A percentile compares a stretch with the other conserved stretches of the same genome.
Conservation (phyloP, 1,284 basidiomycete genomes). For the Grifola frondosa region DNA sequence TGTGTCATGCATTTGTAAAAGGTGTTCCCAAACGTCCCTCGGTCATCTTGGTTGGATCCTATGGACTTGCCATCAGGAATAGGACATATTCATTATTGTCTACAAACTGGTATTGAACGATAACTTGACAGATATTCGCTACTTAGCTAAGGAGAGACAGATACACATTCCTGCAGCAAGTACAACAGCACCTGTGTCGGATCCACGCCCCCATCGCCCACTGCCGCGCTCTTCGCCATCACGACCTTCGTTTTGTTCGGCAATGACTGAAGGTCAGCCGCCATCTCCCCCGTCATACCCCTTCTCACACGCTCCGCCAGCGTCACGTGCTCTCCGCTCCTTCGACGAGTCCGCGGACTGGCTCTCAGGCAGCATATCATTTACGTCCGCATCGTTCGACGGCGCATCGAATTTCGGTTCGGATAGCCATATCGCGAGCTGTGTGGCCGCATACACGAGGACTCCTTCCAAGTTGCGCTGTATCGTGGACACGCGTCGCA, state of each 20-base stretch:
- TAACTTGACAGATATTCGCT: too few species aligned
- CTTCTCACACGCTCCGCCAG: constrained; percentile 65
- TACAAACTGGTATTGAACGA: too few species aligned
- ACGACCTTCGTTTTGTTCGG: constrained; percentile 63
- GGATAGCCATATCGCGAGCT: constrained; percentile 73
- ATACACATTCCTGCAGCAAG: constrained; percentile 65
- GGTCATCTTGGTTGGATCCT: too few species aligned
- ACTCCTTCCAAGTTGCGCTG: constrained; percentile 67
- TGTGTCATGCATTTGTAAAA: too few species aligned
- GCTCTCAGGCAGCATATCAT: constrained; percentile 34
- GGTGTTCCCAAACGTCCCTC: too few species aligned
- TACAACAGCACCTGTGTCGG: constrained; percentile 55
- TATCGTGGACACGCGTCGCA: constrained; percentile 47
- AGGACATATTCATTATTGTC: too few species aligned
- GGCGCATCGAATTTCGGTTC: constrained; percentile 62
- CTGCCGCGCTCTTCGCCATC: constrained; percentile 54
- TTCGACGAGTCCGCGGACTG: constrained; percentile 32
- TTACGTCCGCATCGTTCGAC: constrained; percentile 41
- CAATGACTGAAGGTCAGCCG: constrained; percentile 66
- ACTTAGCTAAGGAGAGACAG: constrained; percentile 21
- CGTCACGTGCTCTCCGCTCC: constrained; percentile 48
- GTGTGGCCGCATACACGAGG: constrained; percentile 75
- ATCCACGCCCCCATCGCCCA: constrained; percentile 46
- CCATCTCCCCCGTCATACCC: constrained; percentile 78
- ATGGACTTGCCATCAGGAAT: too few species aligned